Conservation (phyloP, 306 rosid genomes). For the Quercus cerris region DNA sequence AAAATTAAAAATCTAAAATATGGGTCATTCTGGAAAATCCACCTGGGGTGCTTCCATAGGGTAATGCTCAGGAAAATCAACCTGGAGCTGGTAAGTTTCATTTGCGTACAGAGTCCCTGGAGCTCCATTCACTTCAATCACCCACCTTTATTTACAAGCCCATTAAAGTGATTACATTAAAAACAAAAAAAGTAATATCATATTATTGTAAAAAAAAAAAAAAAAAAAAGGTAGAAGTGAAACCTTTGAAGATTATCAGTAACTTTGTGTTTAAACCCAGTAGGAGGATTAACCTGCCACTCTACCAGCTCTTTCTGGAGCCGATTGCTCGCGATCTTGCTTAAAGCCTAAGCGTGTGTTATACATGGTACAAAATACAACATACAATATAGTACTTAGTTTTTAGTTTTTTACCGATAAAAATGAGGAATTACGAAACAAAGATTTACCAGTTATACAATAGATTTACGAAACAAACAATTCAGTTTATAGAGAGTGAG, state of each 20-base stretch:
- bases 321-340: constrained; percentile 98
- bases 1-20: too few species aligned
- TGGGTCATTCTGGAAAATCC: neutral
- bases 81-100: constrained; percentile 97
- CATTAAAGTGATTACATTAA: neutral
- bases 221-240: neutral
- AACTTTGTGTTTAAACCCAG: constrained; percentile 93
- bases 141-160: constrained; percentile 65
- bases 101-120: constrained; percentile 89
- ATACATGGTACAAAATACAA: too few species aligned
- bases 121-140: constrained; percentile 95
- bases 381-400: too few species aligned
- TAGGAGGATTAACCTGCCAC: constrained; percentile 98
- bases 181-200: neutral
- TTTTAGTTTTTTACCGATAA: neutral
- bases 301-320: constrained; percentile 97
- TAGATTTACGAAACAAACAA: too few species aligned
- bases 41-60: constrained; percentile 18
- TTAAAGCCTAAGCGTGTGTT: constrained; percentile 48
- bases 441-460: neutral
- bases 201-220: neutral
- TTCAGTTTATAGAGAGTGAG: neutral
- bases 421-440: neutral
- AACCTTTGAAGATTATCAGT: constrained; percentile 96
- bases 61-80: constrained; percentile 38